These are phyloP conservation scores for Aurifilum marmelostoma DNA, from an alignment of 2,329 filamentous ascomycete species.

Conservation along the genomic window DNA sequence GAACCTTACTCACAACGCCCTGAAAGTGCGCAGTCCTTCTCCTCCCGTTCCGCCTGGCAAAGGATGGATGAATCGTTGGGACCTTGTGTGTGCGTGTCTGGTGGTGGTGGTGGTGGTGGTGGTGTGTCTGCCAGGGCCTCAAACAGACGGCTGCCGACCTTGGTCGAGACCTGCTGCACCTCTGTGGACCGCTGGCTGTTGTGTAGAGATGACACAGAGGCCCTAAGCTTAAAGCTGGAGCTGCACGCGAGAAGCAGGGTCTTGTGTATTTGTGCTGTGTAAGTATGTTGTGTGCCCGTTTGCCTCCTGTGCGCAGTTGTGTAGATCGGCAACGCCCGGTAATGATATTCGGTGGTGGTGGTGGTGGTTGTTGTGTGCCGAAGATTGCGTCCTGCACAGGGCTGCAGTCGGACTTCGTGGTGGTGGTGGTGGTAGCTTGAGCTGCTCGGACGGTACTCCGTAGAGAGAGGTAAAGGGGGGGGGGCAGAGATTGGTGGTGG, in stretches of 20 bases:
- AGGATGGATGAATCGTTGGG: background rate
- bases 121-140: slow-evolving; percentile 31
- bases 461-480: slow-evolving; percentile 7
- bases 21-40: background rate
- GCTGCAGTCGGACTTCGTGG: background rate
- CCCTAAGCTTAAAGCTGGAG: background rate
- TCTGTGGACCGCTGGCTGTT: background rate
- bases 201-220: background rate
- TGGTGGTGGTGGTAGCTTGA: background rate
- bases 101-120: background rate
- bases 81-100: background rate
- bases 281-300: background rate
- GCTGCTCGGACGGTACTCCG: slow-evolving; percentile 14
- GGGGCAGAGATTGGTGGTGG: background rate
- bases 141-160: slow-evolving; percentile 31
- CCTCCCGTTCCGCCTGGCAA: background rate
- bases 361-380: background rate
- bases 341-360: background rate
- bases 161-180: slow-evolving; percentile 12
- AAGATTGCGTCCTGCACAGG: background rate
- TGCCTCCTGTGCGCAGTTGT: slow-evolving; percentile 5
- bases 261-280: slow-evolving; percentile 10
- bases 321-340: slow-evolving; percentile 14
- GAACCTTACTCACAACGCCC: slow-evolving; percentile 25
- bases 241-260: background rate